These are phyloP conservation scores for Saposhnikovia divaricata DNA, from an alignment of 129 eudicot species.

Conservation along the genomic window DNA sequence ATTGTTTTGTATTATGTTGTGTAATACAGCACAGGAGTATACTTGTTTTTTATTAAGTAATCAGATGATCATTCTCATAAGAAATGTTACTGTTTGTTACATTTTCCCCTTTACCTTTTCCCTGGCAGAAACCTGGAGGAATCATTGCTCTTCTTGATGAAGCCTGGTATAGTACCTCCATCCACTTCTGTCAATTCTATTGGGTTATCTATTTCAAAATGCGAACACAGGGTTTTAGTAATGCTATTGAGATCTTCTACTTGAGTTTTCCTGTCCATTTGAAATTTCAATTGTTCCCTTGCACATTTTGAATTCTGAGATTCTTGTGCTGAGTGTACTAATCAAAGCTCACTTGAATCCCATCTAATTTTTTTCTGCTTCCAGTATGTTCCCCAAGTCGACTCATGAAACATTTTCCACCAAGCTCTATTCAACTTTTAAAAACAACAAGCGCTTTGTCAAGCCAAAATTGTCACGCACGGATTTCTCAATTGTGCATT, in stretches of 20 bases:
- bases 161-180: slow-evolving; percentile 68
- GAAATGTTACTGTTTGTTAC: background rate
- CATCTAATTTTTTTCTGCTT: slow-evolving; percentile 13
- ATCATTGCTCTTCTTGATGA: slow-evolving; percentile 94
- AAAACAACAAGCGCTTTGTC: slow-evolving; percentile 70
- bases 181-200: slow-evolving; percentile 7
- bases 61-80: background rate
- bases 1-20: background rate
- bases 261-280: background rate
- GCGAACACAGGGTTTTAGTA: background rate
- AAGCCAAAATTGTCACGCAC: slow-evolving; percentile 96
- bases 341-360: background rate
- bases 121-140: slow-evolving; percentile 96
- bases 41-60: background rate
- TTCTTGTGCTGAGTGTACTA: background rate
- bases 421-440: slow-evolving; percentile 91
- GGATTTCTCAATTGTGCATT: slow-evolving; percentile 81
- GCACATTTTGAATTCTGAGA: background rate
- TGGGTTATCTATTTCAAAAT: slow-evolving; percentile 7
- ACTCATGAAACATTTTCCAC: slow-evolving; percentile 87
- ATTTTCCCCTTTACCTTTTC: background rate
- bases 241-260: background rate
- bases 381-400: slow-evolving; percentile 99
- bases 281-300: background rate
- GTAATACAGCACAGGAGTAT: background rate